Conservation (phyloP, 495 filamentous ascomycete species). For the Recurvomyces mirabilis region DNA sequence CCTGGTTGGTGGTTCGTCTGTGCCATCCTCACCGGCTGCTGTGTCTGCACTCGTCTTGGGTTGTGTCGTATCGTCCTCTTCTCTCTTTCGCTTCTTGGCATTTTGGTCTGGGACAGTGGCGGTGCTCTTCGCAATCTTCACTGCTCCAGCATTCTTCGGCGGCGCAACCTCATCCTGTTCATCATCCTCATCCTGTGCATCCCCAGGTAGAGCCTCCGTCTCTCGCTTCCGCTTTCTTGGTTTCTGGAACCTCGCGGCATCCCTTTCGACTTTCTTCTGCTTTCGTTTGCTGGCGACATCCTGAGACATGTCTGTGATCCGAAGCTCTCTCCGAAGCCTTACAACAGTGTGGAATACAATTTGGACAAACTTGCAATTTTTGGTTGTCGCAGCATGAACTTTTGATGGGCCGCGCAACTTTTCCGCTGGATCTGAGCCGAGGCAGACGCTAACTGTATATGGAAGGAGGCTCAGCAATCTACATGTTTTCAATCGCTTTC, state of each 20-base stretch:
- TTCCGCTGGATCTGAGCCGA: no score
- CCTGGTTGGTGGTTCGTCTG: background rate
- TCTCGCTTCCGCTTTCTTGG: slow-evolving; percentile 17
- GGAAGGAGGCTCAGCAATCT: no score
- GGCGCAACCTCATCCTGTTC: background rate
- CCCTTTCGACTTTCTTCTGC: slow-evolving; percentile 15
- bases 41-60: background rate
- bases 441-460: no score
- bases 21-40: background rate
- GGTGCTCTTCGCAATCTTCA: background rate
- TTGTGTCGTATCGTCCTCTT: no score
- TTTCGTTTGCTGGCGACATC: slow-evolving; percentile 7
- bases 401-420: no score
- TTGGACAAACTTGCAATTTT: no score
- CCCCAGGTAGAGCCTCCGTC: background rate
- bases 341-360: no score
- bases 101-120: background rate
- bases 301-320: slow-evolving; percentile 14
- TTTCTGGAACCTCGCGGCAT: slow-evolving; percentile 10
- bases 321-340: no score
- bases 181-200: background rate
- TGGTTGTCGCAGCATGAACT: no score
- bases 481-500: no score
- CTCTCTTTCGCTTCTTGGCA: slow-evolving; percentile 5
- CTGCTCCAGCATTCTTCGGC: background rate